These are phyloP conservation scores for Epichloe festucae DNA, from an alignment of 2,329 filamentous ascomycete species.

Conservation along the genomic window DNA sequence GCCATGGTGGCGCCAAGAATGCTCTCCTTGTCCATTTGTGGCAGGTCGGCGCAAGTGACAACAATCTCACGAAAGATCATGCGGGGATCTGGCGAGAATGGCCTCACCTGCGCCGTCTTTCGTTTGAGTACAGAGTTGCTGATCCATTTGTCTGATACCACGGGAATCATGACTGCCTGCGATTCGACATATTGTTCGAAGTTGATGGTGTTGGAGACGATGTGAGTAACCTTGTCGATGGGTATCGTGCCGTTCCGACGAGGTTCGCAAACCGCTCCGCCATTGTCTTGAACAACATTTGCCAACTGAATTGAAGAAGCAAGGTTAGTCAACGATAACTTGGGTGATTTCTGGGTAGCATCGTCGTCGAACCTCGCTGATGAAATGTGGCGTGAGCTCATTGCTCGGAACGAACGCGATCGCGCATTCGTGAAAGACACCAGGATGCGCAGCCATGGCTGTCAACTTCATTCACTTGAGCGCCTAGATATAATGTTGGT, in stretches of 20 bases:
- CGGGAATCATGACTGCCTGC: slow-evolving; percentile 64
- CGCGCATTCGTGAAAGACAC: slow-evolving; percentile 29
- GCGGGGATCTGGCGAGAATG: slow-evolving; percentile 80
- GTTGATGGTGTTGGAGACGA: slow-evolving; percentile 64
- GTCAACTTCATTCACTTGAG: background rate
- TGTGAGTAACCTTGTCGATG: slow-evolving; percentile 38
- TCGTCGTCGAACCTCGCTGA: slow-evolving; percentile 24
- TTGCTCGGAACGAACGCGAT: slow-evolving; percentile 34
- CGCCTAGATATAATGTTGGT: background rate
- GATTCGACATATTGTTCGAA: slow-evolving; percentile 77
- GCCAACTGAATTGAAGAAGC: slow-evolving; percentile 22
- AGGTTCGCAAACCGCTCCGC: slow-evolving; percentile 34
- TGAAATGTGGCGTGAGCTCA: slow-evolving; percentile 25
- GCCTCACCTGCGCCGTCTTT: slow-evolving; percentile 64
- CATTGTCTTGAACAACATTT: slow-evolving; percentile 32
- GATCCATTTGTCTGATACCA: slow-evolving; percentile 76
- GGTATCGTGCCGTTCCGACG: slow-evolving; percentile 35
- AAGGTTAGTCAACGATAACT: background rate
- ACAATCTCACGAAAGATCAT: slow-evolving; percentile 81
- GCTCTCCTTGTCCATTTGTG: slow-evolving; percentile 75
- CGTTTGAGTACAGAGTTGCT: slow-evolving; percentile 53
- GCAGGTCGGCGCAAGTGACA: slow-evolving; percentile 73
- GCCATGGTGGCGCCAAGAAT: slow-evolving; percentile 84
- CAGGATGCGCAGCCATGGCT: slow-evolving; percentile 17
- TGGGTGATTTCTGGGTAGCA: too few relatives aligned